Percentiles rank a stretch among this genome's conserved stretches.
Conservation (phyloP, 192 early-diverging fungal species). For the Powellomyces hirtus region DNA sequence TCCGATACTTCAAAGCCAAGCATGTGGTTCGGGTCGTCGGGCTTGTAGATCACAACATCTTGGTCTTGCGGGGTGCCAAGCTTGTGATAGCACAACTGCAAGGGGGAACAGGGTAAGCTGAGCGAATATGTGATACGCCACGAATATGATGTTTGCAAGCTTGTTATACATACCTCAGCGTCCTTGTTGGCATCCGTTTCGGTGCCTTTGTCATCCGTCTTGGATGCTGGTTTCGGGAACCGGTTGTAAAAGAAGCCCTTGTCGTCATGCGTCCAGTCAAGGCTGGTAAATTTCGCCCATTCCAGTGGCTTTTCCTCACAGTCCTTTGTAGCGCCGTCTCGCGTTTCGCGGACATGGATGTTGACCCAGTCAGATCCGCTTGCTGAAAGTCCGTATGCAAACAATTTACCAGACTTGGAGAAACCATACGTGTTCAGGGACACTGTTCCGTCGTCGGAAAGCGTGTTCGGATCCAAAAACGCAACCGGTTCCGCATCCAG, state of each 20-base stretch:
- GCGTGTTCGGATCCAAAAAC: slow-evolving; percentile 43
- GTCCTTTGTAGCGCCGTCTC: slow-evolving; percentile 33
- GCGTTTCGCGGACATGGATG: slow-evolving; percentile 45
- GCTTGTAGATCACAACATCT: slow-evolving; percentile 56
- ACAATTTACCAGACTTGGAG: slow-evolving; percentile 56
- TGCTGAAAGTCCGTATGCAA: slow-evolving; percentile 54
- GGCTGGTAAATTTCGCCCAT: slow-evolving; percentile 57
- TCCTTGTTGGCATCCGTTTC: slow-evolving; percentile 55
- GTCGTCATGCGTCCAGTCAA: slow-evolving; percentile 66
- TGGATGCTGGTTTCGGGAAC: slow-evolving; percentile 43
- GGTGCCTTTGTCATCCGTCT: slow-evolving; percentile 47
- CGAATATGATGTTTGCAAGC: not conserved
- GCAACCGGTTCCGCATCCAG: slow-evolving; percentile 45
- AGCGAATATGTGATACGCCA: not conserved
- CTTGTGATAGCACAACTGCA: slow-evolving; percentile 49
- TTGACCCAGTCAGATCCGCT: slow-evolving; percentile 69
- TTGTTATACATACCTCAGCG: slow-evolving; percentile 29
- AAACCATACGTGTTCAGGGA: slow-evolving; percentile 49
- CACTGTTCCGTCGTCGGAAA: slow-evolving; percentile 32
- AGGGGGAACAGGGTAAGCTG: not conserved
- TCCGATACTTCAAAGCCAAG: slow-evolving; percentile 37
- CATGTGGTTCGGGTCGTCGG: slow-evolving; percentile 43
- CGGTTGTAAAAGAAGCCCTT: slow-evolving; percentile 67
- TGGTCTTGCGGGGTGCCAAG: slow-evolving; percentile 59
- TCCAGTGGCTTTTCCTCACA: slow-evolving; percentile 41